phyloP scores from a whole-genome alignment of 2,329 filamentous ascomycete genomes.

The Periglandula ipomoeae region DNA sequence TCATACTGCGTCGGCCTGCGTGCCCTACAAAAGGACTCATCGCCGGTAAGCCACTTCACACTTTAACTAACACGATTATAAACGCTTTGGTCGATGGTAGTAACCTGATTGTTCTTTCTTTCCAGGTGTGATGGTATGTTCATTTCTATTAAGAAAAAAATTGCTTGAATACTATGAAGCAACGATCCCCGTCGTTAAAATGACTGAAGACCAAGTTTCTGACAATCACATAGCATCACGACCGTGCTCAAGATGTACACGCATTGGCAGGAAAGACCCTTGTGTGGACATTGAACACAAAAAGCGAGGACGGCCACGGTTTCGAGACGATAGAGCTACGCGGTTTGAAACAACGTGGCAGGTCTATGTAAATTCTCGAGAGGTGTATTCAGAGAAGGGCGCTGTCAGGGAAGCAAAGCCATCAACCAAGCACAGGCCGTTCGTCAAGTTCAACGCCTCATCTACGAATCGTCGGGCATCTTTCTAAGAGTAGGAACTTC shows the following conservation, averaged over 20 bases:
- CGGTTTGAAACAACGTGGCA: constrained; percentile 44
- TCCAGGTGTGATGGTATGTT: constrained; percentile 4
- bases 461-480: no score
- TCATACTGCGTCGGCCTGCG: constrained; percentile 76
- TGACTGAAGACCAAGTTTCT: constrained; percentile 15
- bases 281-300: constrained; percentile 82
- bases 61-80: no score
- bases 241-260: constrained; percentile 68
- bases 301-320: constrained; percentile 67
- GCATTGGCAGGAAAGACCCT: constrained; percentile 70
- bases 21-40: constrained; percentile 80
- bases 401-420: no score
- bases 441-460: no score
- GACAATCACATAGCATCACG: constrained; percentile 50
- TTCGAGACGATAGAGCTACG: constrained; percentile 61
- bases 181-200: no score
- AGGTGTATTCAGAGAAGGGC: no score
- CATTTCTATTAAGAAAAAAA: background rate
- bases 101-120: background rate
- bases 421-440: no score
- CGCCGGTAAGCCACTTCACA: constrained; percentile 50
- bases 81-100: no score
- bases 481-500: no score
- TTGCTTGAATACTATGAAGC: no score
- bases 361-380: constrained; percentile 30